phyloP scores from a whole-genome alignment of 2,329 filamentous ascomycete species.

The Ophiostoma sp. region DNA sequence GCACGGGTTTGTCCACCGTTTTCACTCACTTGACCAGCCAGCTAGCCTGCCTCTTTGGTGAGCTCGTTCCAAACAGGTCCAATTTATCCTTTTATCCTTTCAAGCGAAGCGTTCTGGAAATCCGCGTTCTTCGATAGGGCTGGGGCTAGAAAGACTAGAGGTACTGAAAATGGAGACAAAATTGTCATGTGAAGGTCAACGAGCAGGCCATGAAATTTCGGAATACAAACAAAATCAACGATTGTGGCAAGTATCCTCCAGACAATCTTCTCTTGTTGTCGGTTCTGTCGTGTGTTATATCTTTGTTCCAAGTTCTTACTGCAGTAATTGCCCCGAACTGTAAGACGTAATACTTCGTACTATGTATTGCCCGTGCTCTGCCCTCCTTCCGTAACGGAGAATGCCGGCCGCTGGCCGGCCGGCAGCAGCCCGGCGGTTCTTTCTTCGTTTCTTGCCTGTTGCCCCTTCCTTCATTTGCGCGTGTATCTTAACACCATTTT shows the following conservation, averaged over 20 bases:
- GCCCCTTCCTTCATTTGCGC: background rate
- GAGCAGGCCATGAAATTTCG: background rate
- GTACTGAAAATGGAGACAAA: background rate
- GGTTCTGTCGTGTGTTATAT: background rate
- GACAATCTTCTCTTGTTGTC: too few species aligned
- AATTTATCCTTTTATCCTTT: background rate
- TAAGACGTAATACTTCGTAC: background rate
- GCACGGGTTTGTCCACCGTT: background rate
- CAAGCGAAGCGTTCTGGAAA: conserved; percentile 10
- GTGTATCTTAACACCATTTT: background rate
- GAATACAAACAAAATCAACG: background rate
- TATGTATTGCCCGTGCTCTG: background rate
- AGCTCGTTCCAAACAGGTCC: background rate
- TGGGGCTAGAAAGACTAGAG: background rate
- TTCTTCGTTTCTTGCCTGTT: background rate
- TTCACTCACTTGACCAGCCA: background rate
- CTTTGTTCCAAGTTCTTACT: background rate
- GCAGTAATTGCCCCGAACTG: background rate
- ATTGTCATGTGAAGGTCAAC: conserved; percentile 6
- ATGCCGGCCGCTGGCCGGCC: background rate
- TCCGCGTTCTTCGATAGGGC: conserved; percentile 1
- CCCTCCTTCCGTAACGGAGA: background rate
- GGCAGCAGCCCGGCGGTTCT: conserved; percentile 10
- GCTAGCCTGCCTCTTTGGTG: background rate
- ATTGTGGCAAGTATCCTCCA: background rate